A percentile compares a stretch with the other conserved stretches of the same genome.
These are phyloP conservation scores for Trichosporon sp. DNA, from an alignment of 1,284 basidiomycete species.

Conservation along the genomic window DNA sequence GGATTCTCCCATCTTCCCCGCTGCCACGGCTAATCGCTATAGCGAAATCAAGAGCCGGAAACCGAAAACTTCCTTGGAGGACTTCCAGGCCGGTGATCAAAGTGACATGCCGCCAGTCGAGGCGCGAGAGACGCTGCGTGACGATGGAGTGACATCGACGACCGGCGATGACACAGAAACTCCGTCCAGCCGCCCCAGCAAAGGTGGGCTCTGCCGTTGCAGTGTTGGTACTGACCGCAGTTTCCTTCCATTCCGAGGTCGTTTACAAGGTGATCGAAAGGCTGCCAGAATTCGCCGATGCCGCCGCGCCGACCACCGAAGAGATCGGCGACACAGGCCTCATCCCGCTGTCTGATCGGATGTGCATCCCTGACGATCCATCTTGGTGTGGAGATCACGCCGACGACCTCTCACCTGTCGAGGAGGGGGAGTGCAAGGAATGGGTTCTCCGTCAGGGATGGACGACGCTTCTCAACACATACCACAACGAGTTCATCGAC, in stretches of 20 bases:
- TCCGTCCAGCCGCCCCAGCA: not conserved
- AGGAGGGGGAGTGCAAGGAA: not conserved
- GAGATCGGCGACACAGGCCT: not conserved
- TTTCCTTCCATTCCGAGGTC: slow-evolving; percentile 3
- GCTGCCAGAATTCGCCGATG: slow-evolving; percentile 7
- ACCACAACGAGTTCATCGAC: slow-evolving; percentile 1
- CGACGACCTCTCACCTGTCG: not conserved
- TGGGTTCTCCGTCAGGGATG: not conserved
- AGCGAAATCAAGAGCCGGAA: not conserved
- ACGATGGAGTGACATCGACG: not conserved
- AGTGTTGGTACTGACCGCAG: not conserved
- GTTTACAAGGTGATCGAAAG: slow-evolving; percentile 13
- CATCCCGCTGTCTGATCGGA: not conserved
- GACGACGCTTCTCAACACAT: not conserved
- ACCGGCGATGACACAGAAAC: not conserved
- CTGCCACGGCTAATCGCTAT: not conserved
- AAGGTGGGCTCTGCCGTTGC: not conserved
- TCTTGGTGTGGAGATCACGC: not conserved
- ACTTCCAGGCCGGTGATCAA: not conserved
- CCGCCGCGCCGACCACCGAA: not conserved
- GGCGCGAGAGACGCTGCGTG: not conserved
- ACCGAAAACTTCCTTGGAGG: not conserved
- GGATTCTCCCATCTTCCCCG: not conserved
- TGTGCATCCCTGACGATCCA: not conserved
- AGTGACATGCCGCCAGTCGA: not conserved